Evolutionary conservation across 2,329 filamentous ascomycete species (phyloP), one percentile per base, ranked within the genome.

Genomic region (Calonectria crousiana): DNA sequence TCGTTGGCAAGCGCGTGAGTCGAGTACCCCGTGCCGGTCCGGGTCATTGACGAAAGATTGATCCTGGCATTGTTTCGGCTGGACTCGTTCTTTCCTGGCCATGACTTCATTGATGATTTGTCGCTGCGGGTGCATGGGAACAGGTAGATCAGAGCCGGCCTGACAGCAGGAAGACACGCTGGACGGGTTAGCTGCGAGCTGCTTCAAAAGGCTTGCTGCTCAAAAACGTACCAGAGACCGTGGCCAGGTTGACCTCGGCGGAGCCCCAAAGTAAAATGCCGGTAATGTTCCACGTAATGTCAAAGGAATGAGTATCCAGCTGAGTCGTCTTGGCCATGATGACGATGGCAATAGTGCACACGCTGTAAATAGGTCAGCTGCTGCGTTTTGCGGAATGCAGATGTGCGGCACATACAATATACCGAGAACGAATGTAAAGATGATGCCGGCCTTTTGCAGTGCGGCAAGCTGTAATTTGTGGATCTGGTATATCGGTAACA

Each of bases 401-500:
- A 32, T 4, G 8, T 32, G 11, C 5, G 32, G 4, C 20, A 77
- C 81, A 67, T 78, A 83, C 82, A 83, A 71, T 13, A 82, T 78
- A 4, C 82, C 82, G 76, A 82, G 82, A 18, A 76, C 69, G 36
- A 84, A 83, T 68, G 83, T 78, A 10, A 79, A 44, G 6, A 77
- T 76, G 8, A 83, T 79, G 3, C 79, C 81, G 1, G 82, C 47
- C 60, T 79, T 83, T 44, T 83, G 82, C 3, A 76, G 16, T 0
- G 34, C 3, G 6, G 80, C 81, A 1, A 84, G 72, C 16, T 81
- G 76, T 1, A 85, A 56, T 34, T 81, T 82, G 4, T 74, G 73
- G 10, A 85, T 78, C 60, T 84, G 80, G 4, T 83, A 58, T 9
- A 83, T 74, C 0, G 83, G 83, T 0, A 85, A 71, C 0, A 75